Evolutionary conservation across 257 asterid genomes (phyloP).

Genomic region (Gardenia jasminoides): DNA sequence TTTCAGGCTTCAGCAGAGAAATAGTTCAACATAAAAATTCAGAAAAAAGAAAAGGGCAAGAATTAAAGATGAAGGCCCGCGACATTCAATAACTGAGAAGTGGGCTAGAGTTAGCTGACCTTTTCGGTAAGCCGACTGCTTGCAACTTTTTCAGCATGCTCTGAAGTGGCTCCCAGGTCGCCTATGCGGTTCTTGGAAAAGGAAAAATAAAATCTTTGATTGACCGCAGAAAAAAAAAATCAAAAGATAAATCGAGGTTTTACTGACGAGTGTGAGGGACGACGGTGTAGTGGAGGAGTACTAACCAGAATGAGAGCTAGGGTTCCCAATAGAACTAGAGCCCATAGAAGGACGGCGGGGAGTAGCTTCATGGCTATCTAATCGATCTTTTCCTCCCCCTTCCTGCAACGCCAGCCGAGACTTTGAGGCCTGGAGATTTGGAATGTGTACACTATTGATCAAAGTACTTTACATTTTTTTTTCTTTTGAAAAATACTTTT

Average conservation of each 20-base stretch:
- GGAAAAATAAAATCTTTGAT: not conserved
- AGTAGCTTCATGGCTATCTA: conserved; percentile 29
- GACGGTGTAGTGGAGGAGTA: not conserved
- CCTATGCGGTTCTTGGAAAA: conserved; percentile 58
- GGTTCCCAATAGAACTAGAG: conserved; percentile 63
- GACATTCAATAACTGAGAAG: not conserved
- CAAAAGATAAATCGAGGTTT: not conserved
- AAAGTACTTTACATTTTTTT: no score
- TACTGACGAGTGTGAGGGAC: not conserved
- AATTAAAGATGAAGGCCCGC: not conserved
- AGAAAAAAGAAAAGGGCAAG: not conserved
- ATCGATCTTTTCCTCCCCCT: not conserved
- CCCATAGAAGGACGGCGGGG: conserved; percentile 55
- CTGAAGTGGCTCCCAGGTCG: conserved; percentile 44
- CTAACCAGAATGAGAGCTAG: conserved; percentile 68
- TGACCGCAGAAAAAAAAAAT: not conserved
- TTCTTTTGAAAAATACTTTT: no score
- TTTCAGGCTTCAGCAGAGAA: not conserved
- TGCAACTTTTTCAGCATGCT: conserved; percentile 20
- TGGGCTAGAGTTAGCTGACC: conserved; percentile 26
- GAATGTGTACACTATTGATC: no score
- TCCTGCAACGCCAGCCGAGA: not conserved
- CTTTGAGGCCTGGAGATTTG: not conserved
- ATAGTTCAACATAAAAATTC: not conserved
- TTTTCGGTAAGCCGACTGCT: conserved; percentile 27